phyloP scores from a whole-genome alignment of 768 basidiomycete genomes.

The Terana coerulea region DNA sequence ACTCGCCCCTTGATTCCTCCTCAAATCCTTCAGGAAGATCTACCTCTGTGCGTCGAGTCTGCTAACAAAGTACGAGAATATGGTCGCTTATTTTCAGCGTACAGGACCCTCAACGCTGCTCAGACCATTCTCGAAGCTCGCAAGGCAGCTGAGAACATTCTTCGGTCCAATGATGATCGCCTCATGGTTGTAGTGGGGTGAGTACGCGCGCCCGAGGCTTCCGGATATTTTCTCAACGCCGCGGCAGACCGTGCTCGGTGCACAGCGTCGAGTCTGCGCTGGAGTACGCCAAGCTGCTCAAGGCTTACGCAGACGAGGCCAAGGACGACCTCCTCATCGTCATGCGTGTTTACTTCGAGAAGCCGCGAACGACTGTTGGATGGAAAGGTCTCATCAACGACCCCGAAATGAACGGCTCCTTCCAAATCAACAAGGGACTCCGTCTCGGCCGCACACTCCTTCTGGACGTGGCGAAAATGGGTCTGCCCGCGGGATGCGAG shows the following conservation, averaged over 20 bases:
- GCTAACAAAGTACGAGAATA: background rate
- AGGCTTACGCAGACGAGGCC: conserved; percentile 73
- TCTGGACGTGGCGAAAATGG: conserved; percentile 85
- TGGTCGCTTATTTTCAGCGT: background rate
- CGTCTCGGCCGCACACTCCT: conserved; percentile 84
- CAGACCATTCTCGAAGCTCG: conserved; percentile 90
- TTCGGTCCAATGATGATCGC: conserved; percentile 87
- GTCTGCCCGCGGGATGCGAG: conserved; percentile 94
- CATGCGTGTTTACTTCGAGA: conserved; percentile 99
- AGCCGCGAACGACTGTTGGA: conserved; percentile 92
- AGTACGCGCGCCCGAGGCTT: conserved; percentile 20
- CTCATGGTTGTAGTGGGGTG: conserved; percentile 90
- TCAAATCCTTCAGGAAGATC: conserved; percentile 91
- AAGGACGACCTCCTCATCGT: conserved; percentile 88
- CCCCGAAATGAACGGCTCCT: conserved; percentile 88
- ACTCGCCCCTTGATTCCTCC: conserved; percentile 91
- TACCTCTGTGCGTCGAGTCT: conserved; percentile 71
- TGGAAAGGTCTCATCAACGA: conserved; percentile 99
- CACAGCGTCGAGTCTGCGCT: conserved; percentile 84
- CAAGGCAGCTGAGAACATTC: conserved; percentile 68
- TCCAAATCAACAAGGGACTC: conserved; percentile 96
- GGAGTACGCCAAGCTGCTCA: conserved; percentile 81
- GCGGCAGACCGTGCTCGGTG: conserved; percentile 83
- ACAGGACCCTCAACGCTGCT: conserved; percentile 72
- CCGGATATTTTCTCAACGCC: background rate